phyloP scores from a whole-genome alignment of 1,139 yeast species.

The Kodamaea sp. region DNA sequence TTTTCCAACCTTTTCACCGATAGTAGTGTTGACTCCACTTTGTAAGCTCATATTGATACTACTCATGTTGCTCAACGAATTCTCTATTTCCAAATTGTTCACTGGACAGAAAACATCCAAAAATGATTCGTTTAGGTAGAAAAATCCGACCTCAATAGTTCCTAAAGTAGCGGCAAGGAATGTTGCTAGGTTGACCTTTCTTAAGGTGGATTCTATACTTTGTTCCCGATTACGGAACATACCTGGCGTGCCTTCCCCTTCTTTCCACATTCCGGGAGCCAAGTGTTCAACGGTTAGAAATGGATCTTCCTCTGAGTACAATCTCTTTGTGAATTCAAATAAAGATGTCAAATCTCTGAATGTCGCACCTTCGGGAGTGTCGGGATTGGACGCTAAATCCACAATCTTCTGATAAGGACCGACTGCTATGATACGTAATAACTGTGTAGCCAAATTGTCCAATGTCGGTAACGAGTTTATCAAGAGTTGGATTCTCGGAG shows the following conservation, averaged over 20 bases:
- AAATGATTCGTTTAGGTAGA: constrained; percentile 79
- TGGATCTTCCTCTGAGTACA: constrained; percentile 68
- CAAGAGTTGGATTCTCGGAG: constrained; percentile 61
- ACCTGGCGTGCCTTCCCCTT: constrained; percentile 58
- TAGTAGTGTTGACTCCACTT: constrained; percentile 36
- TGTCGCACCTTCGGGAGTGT: constrained; percentile 71
- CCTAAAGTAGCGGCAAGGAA: constrained; percentile 85
- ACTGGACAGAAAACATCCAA: constrained; percentile 81
- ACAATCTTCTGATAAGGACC: constrained; percentile 75
- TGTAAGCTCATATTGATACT: constrained; percentile 36
- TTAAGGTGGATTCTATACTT: constrained; percentile 65
- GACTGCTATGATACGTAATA: constrained; percentile 64
- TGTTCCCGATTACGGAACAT: constrained; percentile 63
- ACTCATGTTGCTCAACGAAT: constrained; percentile 43
- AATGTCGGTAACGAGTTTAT: constrained; percentile 69
- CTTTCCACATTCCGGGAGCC: constrained; percentile 69
- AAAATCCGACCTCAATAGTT: constrained; percentile 82
- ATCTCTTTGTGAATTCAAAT: constrained; percentile 69
- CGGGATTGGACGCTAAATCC: constrained; percentile 71
- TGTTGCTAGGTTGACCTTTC: constrained; percentile 85
- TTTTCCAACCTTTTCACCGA: constrained; percentile 54
- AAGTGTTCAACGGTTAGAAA: constrained; percentile 61
- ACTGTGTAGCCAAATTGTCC: constrained; percentile 74
- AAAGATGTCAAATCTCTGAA: constrained; percentile 71
- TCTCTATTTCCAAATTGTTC: constrained; percentile 44